These are phyloP conservation scores for Cystobasidiopsis lactophilus DNA, from an alignment of 768 basidiomycete genomes.

Conservation along the genomic window DNA sequence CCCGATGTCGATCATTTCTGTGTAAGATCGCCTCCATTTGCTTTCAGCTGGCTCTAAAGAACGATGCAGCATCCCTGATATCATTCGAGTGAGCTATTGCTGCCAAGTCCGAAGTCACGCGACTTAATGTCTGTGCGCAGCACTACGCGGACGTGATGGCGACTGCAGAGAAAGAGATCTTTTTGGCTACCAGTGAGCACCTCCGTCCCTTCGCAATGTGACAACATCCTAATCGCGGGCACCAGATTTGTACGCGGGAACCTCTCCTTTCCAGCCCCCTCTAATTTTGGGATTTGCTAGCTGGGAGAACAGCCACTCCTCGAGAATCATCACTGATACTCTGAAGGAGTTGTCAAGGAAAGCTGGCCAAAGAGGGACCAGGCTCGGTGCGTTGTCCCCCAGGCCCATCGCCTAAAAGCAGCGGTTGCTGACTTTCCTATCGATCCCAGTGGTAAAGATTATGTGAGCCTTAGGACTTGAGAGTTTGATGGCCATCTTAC, in stretches of 20 bases:
- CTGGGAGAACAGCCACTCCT: conserved; percentile 35
- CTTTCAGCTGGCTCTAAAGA: conserved; percentile 5
- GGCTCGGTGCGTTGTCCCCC: conserved; percentile 35
- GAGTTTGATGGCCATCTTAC: neutral
- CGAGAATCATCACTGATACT: conserved; percentile 34
- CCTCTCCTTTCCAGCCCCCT: no score
- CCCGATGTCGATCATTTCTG: conserved; percentile 39
- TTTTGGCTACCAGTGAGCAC: conserved; percentile 42
- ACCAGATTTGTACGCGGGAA: no score
- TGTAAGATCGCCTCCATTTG: conserved; percentile 23
- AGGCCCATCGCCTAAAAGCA: neutral
- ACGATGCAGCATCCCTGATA: conserved; percentile 38
- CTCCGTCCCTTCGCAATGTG: no score
- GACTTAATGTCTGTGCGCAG: no score
- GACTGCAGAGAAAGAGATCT: conserved; percentile 39
- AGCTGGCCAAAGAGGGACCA: conserved; percentile 32
- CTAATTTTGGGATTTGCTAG: neutral
- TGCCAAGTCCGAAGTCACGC: no score
- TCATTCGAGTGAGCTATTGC: no score
- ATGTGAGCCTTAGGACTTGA: neutral
- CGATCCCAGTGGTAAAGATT: neutral
- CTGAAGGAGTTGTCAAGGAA: conserved; percentile 32
- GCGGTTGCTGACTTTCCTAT: neutral
- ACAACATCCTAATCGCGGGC: no score
- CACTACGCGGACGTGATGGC: conserved; percentile 32